Percentiles rank a stretch among this genome's conserved stretches.
These are phyloP conservation scores for Yarrowia galli DNA, from an alignment of 1,139 yeast genomes.

Conservation along the genomic window DNA sequence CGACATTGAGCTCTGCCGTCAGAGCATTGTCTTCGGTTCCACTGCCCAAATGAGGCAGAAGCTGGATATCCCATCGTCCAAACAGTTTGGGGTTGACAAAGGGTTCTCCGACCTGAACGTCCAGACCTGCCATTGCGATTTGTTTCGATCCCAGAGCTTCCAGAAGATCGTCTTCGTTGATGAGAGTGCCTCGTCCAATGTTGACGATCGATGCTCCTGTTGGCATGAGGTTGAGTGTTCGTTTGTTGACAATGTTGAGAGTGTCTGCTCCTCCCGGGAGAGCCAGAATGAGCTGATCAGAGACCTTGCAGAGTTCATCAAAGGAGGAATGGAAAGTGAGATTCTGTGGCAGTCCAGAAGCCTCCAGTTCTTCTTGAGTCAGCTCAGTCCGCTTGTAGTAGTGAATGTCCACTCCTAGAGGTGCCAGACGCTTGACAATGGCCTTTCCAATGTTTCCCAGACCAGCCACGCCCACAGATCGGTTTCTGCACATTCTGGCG, in stretches of 20 bases:
- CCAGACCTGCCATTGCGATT: constrained; percentile 76
- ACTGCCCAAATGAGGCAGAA: constrained; percentile 82
- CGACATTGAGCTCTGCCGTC: constrained; percentile 56
- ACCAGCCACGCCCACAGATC: constrained; percentile 72
- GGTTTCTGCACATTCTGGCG: constrained; percentile 56
- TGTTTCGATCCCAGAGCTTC: constrained; percentile 72
- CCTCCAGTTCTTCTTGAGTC: constrained; percentile 49
- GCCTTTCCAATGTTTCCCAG: constrained; percentile 79
- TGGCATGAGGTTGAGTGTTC: constrained; percentile 58
- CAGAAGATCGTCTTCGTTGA: constrained; percentile 76
- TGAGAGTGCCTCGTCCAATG: constrained; percentile 77
- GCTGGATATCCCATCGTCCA: constrained; percentile 69
- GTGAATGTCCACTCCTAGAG: constrained; percentile 71
- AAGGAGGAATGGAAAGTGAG: constrained; percentile 55
- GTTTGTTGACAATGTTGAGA: constrained; percentile 60
- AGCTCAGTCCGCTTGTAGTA: constrained; percentile 59
- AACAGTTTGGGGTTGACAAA: constrained; percentile 60
- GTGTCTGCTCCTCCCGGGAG: constrained; percentile 73
- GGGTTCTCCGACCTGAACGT: constrained; percentile 80
- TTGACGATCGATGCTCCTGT: constrained; percentile 71
- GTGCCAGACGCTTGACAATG: constrained; percentile 63
- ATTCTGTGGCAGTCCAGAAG: constrained; percentile 48
- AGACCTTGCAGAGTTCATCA: constrained; percentile 51
- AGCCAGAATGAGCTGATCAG: constrained; percentile 70
- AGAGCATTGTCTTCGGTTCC: constrained; percentile 61